Conservation (phyloP, 208 protist genomes). For the Phytomonas serpens region DNA sequence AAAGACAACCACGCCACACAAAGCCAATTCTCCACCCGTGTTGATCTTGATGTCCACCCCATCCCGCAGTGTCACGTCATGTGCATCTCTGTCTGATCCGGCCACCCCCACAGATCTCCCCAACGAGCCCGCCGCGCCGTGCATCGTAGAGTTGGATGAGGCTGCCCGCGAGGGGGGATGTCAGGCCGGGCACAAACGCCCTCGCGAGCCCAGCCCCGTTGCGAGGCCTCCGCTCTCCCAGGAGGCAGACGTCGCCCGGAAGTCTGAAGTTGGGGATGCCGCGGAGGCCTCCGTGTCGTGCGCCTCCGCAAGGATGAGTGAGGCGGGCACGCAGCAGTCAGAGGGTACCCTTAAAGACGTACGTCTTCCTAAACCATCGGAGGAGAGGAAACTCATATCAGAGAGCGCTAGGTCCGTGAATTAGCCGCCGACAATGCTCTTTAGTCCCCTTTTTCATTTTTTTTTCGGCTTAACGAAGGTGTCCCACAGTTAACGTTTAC, state of each 20-base stretch:
- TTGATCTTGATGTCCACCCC: neutral
- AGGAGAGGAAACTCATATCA: neutral
- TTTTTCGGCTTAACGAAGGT: neutral
- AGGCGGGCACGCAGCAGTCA: neutral
- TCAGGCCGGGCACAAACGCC: neutral
- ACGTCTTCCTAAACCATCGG: neutral
- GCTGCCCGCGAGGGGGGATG: neutral
- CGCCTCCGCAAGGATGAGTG: neutral
- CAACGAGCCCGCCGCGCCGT: neutral
- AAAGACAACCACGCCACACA: neutral
- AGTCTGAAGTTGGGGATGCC: neutral
- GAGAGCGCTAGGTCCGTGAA: neutral
- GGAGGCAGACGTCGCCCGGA: neutral
- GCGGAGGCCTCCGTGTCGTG: neutral
- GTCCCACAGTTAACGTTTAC: neutral
- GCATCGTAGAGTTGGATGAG: neutral
- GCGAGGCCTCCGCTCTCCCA: neutral
- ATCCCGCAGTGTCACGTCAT: neutral
- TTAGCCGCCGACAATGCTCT: neutral
- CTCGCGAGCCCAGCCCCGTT: neutral
- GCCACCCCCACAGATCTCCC: neutral
- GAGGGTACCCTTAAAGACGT: neutral
- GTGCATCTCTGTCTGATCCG: neutral
- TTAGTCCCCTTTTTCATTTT: neutral
- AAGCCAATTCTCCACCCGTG: neutral